Conservation (phyloP, 129 eudicot genomes). For the Kitagawia praeruptora region DNA sequence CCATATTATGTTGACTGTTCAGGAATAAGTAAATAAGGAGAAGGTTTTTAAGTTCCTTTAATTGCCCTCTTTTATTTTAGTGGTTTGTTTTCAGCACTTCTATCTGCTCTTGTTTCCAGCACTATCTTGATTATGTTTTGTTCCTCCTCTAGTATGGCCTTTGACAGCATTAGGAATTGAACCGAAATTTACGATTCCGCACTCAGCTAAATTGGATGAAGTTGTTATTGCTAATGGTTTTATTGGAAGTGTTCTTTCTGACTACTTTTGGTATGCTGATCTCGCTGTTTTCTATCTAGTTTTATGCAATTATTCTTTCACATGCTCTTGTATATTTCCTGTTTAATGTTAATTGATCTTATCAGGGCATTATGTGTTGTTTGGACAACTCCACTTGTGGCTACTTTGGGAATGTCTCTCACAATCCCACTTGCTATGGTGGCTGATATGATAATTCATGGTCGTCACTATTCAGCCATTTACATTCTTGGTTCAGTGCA, state of each 20-base stretch:
- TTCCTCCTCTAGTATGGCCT: conserved; percentile 79
- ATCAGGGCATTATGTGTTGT: conserved; percentile 96
- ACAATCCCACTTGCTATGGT: conserved; percentile 98
- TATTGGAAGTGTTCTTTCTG: conserved; percentile 94
- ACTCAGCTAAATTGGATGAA: conserved; percentile 86
- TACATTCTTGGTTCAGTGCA: conserved; percentile 89
- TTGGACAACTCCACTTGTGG: conserved; percentile 98
- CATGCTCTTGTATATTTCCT: neutral
- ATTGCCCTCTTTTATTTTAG: neutral
- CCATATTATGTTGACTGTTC: neutral
- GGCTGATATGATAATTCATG: conserved; percentile 97
- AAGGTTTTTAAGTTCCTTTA: neutral
- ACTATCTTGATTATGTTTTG: neutral
- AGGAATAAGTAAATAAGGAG: neutral
- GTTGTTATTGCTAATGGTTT: conserved; percentile 95
- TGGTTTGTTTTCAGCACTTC: neutral
- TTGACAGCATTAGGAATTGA: conserved; percentile 88
- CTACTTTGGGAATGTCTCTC: conserved; percentile 96
- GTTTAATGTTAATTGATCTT: conserved; percentile 8
- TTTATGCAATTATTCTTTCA: neutral
- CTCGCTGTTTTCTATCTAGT: neutral
- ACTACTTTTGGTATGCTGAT: conserved; percentile 73
- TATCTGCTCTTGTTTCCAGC: neutral
- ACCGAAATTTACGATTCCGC: conserved; percentile 89
- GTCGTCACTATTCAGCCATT: conserved; percentile 93